Evolutionary conservation across 768 basidiomycete species (phyloP), one percentile per base, ranked within the genome.

Genomic region (Hortiboletus flavorubellus): DNA sequence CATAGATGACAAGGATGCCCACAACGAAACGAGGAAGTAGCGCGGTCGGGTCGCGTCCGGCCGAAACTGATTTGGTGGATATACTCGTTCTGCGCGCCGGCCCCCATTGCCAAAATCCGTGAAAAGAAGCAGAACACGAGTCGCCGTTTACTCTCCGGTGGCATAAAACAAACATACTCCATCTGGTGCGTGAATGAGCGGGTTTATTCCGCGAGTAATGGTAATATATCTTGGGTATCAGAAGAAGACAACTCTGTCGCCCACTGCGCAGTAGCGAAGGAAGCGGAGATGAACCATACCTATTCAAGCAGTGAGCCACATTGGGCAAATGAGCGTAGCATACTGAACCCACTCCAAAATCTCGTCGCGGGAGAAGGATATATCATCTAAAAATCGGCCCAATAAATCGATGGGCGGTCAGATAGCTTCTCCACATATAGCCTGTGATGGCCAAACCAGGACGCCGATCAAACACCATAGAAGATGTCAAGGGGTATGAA

Each of bases 31-130:
- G 84, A 51, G 91, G 91, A 60, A 83, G 76, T 31, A 92, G 78
- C 3, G 89, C 83, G 2, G 89, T 92, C 61, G 93, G 70, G 68
- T 93, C 90, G 64, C 89, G 91, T 14, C 91, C 89, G 4, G 91
- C 89, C 42, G 84, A 87, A 65, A 92, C 82, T 5, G 87, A 85
- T 73, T 93, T 92, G 31, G 89, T 90, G 10, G 88, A 86, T 63
- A 89, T 87, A 68, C 89, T 91, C 31, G 87, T 89, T 16, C 85
- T 86, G 59, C 53, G 53, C 50, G 37, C 45, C 33, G 35, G 45
- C 51, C 51, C 46, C 49, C 48, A 59, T 58, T 45, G 18, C 21
- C 61, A 51, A 47, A 54, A 53, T 31, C 31, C 47, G 8, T 46
- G 46, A 44, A 38, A 16, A 30, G 38, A 46, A 52, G 45, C 26